Evolutionary conservation across 2,329 filamentous ascomycete genomes (phyloP).

Genomic region (Fusarium nisikadoi): DNA sequence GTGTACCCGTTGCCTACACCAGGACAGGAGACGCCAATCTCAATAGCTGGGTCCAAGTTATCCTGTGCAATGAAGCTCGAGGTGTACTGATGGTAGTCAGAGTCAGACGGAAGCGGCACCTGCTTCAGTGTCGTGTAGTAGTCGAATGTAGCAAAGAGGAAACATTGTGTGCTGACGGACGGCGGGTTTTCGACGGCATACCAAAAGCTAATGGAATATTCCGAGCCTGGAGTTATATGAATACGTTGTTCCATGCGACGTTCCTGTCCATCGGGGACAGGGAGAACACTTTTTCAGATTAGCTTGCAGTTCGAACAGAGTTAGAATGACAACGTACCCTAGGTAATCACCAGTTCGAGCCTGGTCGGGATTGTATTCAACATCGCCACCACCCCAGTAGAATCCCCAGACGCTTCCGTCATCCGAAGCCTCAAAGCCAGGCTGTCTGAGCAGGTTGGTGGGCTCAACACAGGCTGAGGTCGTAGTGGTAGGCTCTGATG

Average conservation of each 20-base stretch:
- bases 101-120: neutral
- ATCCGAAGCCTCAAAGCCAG: neutral
- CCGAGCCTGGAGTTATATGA: neutral
- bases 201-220: slow-evolving; percentile 7
- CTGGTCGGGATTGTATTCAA: accelerated
- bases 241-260: slow-evolving; percentile 14
- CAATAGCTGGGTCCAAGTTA: neutral
- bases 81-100: neutral
- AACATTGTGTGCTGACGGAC: neutral
- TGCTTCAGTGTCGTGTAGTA: neutral
- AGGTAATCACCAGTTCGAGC: neutral
- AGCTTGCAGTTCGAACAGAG: accelerated
- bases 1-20: neutral
- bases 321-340: neutral
- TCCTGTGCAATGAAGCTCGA: neutral
- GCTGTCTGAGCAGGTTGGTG: neutral
- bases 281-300: accelerated
- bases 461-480: slow-evolving; percentile 6
- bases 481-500: slow-evolving; percentile 4
- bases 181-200: neutral
- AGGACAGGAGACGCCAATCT: slow-evolving; percentile 1
- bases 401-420: neutral
- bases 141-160: neutral
- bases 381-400: neutral
- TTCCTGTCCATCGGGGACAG: neutral